Evolutionary conservation across 2,329 filamentous ascomycete genomes (phyloP).

Genomic region (Sarocladium strictum): DNA sequence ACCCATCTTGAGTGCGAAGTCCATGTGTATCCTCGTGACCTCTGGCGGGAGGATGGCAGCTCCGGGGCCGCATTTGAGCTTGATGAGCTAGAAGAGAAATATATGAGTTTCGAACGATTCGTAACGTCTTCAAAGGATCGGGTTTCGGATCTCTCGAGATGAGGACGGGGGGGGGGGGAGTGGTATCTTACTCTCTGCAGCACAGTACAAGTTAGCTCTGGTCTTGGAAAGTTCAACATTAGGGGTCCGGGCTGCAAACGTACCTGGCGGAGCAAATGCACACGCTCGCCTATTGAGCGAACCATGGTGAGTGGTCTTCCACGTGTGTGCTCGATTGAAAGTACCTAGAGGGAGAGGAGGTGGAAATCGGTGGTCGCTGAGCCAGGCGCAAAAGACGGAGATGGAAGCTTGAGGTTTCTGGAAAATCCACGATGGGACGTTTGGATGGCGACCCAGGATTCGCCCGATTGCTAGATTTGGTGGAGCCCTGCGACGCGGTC

Average conservation of each 20-base stretch:
- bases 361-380: neutral
- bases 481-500: neutral
- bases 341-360: neutral
- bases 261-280: conserved; percentile 69
- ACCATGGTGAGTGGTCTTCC: conserved; percentile 24
- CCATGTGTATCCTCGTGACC: conserved; percentile 68
- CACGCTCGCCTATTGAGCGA: conserved; percentile 54
- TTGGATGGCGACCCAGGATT: neutral
- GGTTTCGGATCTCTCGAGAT: neutral
- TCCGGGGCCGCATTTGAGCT: conserved; percentile 73
- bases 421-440: conserved; percentile 3
- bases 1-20: conserved; percentile 57
- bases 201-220: neutral
- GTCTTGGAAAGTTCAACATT: neutral
- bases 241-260: conserved; percentile 26
- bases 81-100: conserved; percentile 52
- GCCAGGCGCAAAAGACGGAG: neutral
- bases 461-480: neutral
- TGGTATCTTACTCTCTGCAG: conserved; percentile 36
- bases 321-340: neutral
- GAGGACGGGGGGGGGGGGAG: neutral
- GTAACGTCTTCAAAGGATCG: conserved; percentile 10
- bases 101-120: neutral
- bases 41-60: conserved; percentile 74
- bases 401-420: neutral